phyloP scores from a whole-genome alignment of 2,329 filamentous ascomycete genomes.

The Tolypocladium nubicola region DNA sequence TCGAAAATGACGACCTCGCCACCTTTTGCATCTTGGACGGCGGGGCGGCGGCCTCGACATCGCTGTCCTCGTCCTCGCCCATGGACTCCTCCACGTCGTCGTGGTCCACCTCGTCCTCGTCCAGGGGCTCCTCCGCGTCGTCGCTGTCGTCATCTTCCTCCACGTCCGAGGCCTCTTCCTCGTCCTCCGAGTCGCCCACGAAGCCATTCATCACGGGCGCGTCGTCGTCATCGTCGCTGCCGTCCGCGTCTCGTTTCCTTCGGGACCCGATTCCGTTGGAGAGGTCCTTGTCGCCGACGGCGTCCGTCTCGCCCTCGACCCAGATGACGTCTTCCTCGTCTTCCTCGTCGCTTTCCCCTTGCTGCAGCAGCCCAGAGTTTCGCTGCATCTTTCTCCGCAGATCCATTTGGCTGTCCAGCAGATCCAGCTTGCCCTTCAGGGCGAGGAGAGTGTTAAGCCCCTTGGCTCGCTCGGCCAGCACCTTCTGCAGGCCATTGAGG shows the following conservation, averaged over 20 bases:
- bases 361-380: slow-evolving; percentile 20
- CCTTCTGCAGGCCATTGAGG: slow-evolving; percentile 70
- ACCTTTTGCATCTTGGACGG: slow-evolving; percentile 35
- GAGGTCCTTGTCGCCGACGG: slow-evolving; percentile 25
- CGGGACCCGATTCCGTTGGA: slow-evolving; percentile 22
- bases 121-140: slow-evolving; percentile 37
- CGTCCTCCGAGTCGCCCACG: slow-evolving; percentile 49
- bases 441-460: slow-evolving; percentile 74
- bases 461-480: slow-evolving; percentile 76
- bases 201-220: slow-evolving; percentile 43
- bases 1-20: slow-evolving; percentile 21
- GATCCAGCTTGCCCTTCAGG: slow-evolving; percentile 89
- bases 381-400: slow-evolving; percentile 61
- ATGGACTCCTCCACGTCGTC: slow-evolving; percentile 44
- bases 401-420: slow-evolving; percentile 83
- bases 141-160: slow-evolving; percentile 27
- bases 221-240: slow-evolving; percentile 47
- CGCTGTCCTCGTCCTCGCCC: slow-evolving; percentile 45
- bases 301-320: slow-evolving; percentile 69
- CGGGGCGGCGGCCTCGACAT: slow-evolving; percentile 35
- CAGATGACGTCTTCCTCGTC: slow-evolving; percentile 70
- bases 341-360: slow-evolving; percentile 35
- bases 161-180: slow-evolving; percentile 35
- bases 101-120: slow-evolving; percentile 50
- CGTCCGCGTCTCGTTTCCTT: slow-evolving; percentile 32